A percentile compares a stretch with the other conserved stretches of the same genome.
Evolutionary conservation across 2,329 filamentous ascomycete species (phyloP).

Genomic region (Clarireedia paspali): DNA sequence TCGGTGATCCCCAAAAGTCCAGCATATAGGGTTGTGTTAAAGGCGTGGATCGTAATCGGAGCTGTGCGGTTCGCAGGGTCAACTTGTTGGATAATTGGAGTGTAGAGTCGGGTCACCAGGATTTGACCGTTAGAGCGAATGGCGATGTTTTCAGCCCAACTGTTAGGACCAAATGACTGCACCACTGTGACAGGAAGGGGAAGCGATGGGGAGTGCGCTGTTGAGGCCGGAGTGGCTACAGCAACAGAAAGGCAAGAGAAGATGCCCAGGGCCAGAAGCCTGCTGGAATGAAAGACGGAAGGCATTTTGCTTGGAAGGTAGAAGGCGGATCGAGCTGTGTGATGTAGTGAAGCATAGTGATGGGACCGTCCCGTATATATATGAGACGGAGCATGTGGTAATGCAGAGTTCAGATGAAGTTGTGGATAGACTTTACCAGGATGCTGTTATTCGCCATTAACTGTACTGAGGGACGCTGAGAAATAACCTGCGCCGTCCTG

Average conservation of each 20-base stretch:
- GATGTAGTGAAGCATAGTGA: background rate
- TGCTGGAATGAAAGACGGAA: background rate
- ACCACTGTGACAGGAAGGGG: constrained; percentile 11
- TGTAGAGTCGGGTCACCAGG: constrained; percentile 28
- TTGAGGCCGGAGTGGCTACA: background rate
- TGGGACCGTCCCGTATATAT: too few relatives aligned
- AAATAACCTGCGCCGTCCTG: background rate
- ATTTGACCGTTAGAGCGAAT: constrained; percentile 31
- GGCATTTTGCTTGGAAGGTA: background rate
- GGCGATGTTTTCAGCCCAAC: constrained; percentile 31
- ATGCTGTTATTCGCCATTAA: background rate
- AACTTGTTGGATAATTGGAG: constrained; percentile 29
- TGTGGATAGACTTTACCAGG: background rate
- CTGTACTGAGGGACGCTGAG: background rate
- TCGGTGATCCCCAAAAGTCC: constrained; percentile 22
- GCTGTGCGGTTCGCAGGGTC: constrained; percentile 19
- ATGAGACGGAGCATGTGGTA: too few relatives aligned
- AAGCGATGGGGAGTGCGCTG: background rate
- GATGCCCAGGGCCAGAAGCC: background rate
- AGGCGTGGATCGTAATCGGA: constrained; percentile 21
- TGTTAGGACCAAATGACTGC: constrained; percentile 3
- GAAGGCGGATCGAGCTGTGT: background rate
- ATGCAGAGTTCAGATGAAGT: background rate
- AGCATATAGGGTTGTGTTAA: constrained; percentile 24
- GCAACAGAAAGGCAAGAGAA: background rate